Evolutionary conservation across 2,329 filamentous ascomycete species (phyloP).

Genomic region (Annulohypoxylon truncatum): DNA sequence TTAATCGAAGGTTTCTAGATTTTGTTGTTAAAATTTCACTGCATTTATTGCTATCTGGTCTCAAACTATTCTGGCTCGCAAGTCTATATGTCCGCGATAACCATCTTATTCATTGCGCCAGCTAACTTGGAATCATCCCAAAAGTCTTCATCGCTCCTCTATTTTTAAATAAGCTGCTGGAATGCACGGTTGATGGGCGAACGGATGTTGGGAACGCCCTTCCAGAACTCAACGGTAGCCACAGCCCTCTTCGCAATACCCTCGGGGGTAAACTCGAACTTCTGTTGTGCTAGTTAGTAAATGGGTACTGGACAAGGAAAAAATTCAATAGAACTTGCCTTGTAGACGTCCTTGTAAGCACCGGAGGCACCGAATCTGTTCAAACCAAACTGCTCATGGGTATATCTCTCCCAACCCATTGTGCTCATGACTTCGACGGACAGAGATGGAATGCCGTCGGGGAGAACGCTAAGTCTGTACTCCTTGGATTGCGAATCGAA

Average conservation of each 20-base stretch:
- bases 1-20: not conserved
- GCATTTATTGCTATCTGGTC: slow-evolving; percentile 32
- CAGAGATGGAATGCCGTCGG: slow-evolving; percentile 91
- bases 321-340: slow-evolving; percentile 63
- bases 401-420: slow-evolving; percentile 98
- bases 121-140: slow-evolving; percentile 30
- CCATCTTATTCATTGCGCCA: slow-evolving; percentile 39
- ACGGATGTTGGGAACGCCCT: slow-evolving; percentile 88
- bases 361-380: slow-evolving; percentile 99
- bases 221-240: slow-evolving; percentile 96
- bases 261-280: slow-evolving; percentile 99
- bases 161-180: slow-evolving; percentile 88
- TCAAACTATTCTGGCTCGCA: slow-evolving; percentile 42
- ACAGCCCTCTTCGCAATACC: slow-evolving; percentile 95
- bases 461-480: slow-evolving; percentile 91
- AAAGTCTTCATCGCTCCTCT: slow-evolving; percentile 28
- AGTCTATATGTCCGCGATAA: slow-evolving; percentile 44
- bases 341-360: slow-evolving; percentile 98
- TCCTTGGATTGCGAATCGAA: slow-evolving; percentile 95
- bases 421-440: slow-evolving; percentile 98
- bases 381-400: slow-evolving; percentile 98
- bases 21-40: slow-evolving; percentile 32
- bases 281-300: slow-evolving; percentile 68
- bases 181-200: slow-evolving; percentile 98
- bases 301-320: slow-evolving; percentile 19